Evolutionary conservation across 352 stramenopile genomes (phyloP), one percentile per base, ranked within the genome.

Genomic region (Pythium rishiriense): DNA sequence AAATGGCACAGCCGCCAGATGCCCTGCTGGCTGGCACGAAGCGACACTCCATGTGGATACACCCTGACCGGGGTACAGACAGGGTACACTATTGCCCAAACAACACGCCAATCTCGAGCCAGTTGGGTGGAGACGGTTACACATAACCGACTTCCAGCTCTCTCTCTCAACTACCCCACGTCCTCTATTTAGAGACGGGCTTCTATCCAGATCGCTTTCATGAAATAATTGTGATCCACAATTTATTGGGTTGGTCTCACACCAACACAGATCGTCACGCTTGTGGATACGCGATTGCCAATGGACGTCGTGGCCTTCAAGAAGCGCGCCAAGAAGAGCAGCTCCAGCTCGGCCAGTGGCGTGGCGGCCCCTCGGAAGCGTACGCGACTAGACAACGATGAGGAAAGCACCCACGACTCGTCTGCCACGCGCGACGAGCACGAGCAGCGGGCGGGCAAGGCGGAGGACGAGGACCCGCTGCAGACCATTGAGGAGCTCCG

Each of bases 401-500:
- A 2, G 17, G n/a, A 15, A n/a, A 26, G 1, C n/a, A 22, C 22
- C 9, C 26, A 39, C 33, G 33, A 39, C 33, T 39, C 33, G 17
- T 39, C 7, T 39, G 33, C 33, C 2, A 3, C 11, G 33, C 2
- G 33, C 33, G 33, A 39, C 33, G 33, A 39, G 33, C 33, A 14
- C 33, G 33, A 39, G 10, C 10, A 39, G 33, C 33, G 61, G 39
- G 66, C 62, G 2, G 66, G 66, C 0, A 52, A 64, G 3, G 58
- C 63, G 9, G 66, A 60, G 0, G 57, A 62, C 1, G 63, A 66
- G 15, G 75, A 78, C 12, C 72, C 80, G 47, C 72, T 82, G 47
- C 74, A 75, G 57, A 74, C 71, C 24, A 85, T 94, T 26, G 68
- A 86, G 46, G 82, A 92, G 66, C 60, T 94, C 31, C 75, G 73